These are phyloP conservation scores for Colletotrichum caudatum DNA, from an alignment of 2,329 filamentous ascomycete species.

Conservation along the genomic window DNA sequence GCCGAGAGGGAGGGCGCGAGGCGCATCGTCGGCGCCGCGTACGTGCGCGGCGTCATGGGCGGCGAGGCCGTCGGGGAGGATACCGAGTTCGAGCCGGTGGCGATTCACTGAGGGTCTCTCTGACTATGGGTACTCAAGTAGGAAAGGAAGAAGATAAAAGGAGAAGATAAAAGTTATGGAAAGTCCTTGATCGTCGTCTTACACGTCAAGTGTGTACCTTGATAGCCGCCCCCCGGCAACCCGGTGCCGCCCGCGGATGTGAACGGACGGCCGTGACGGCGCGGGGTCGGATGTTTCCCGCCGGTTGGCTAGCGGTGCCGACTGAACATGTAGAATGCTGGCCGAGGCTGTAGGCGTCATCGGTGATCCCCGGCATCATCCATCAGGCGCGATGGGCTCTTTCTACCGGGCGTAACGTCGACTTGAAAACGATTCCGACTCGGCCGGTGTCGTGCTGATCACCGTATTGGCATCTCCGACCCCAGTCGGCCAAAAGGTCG, in stretches of 20 bases:
- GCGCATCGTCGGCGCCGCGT: slow-evolving; percentile 34
- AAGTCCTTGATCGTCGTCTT: neutral
- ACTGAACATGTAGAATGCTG: slow-evolving; percentile 6
- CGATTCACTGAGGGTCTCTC: slow-evolving; percentile 22
- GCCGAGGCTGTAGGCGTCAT: slow-evolving; percentile 40
- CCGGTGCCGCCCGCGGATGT: neutral
- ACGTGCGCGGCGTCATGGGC: slow-evolving; percentile 38
- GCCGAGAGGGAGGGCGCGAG: slow-evolving; percentile 26
- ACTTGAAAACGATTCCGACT: neutral
- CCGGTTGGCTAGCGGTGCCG: slow-evolving; percentile 12
- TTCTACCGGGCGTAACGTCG: rapidly evolving
- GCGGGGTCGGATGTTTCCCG: slow-evolving; percentile 3
- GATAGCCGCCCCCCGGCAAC: slow-evolving; percentile 1
- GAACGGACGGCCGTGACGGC: slow-evolving; percentile 22
- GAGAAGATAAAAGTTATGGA: too few species aligned
- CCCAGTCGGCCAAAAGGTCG: too few species aligned
- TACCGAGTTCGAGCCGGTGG: slow-evolving; percentile 23
- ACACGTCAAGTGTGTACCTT: neutral
- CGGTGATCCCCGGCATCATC: slow-evolving; percentile 18
- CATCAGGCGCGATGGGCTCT: neutral
- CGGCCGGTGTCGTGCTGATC: too few species aligned
- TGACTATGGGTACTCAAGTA: neutral
- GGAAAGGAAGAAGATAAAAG: neutral
- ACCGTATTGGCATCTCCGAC: too few species aligned
- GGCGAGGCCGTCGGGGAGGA: slow-evolving; percentile 23